Base-by-base conservation (phyloP, 441 rosid species). In the Dalechampia spathulata region DNA sequence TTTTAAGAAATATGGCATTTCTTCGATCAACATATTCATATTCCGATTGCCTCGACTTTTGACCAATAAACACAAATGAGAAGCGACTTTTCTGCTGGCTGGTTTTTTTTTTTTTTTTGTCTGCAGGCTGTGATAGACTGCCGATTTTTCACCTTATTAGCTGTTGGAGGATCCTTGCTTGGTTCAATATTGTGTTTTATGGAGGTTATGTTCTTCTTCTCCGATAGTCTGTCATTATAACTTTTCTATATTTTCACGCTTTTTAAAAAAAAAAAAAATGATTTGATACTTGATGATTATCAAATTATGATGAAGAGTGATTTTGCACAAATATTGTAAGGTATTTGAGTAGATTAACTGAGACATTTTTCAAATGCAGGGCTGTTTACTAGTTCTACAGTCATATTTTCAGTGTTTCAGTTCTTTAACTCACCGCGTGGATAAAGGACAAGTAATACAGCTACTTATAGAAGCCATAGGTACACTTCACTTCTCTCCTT, bases 141-240 rank as follows among this genome's bases (percentile, higher is more conserved):
- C 58, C 81, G 91, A 63, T 83, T 88, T 71, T 85, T 83, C 55
- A 80, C 87, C 26, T 21, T 80, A 32, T 68, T 85, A 15, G 94
- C 86, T 4, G 87, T 82, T 16, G 83, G 57, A 16, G 96, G 94
- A 64, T 73, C 91, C 16, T 66, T 83, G 68, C 60, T 88, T 20
- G 85, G 89, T 28, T 85, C 94, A 4, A 47, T 80, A 20, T 53
- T 83, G 58, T 88, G 96, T 56, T 85, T 78, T 68, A 25, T 74
- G 32, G 96, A 88, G 96, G 96, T 88, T 74, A 57, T 12, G 5
- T 6, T 1, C 46, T 36, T 39, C 34, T 17, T 32, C 51, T 21
- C n/a, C 22, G 37, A 7, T 4, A 11, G 5, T 1, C 7, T 3
- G 10, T 1, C n/a, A 41, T 7, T 17, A 5, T n/a, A 15, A 7